Evolutionary conservation across 352 stramenopile genomes (phyloP).

Genomic region (Globisporangium paroecandrum): DNA sequence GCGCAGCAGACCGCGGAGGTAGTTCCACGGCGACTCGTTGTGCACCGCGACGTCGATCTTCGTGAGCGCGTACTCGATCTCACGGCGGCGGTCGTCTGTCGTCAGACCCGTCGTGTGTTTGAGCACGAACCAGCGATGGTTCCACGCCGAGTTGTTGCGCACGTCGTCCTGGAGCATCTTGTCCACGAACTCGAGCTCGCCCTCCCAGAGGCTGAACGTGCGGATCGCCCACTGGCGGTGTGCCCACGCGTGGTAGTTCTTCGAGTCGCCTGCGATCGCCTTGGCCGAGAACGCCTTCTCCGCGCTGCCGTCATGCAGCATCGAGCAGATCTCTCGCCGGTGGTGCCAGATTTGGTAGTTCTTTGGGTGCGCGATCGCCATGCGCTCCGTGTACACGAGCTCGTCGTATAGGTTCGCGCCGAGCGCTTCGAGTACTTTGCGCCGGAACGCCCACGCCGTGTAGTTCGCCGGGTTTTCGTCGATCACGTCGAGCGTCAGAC

Average conservation of each 20-base stretch:
- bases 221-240: conserved; percentile 95
- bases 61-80: conserved; percentile 72
- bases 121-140: conserved; percentile 86
- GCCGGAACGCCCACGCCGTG: conserved; percentile 96
- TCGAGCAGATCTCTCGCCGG: conserved; percentile 90
- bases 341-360: conserved; percentile 99
- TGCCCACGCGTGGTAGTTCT: conserved; percentile 99
- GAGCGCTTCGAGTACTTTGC: conserved; percentile 87
- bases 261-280: conserved; percentile 94
- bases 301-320: conserved; percentile 65
- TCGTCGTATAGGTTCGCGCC: conserved; percentile 56
- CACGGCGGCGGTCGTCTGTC: conserved; percentile 37
- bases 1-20: conserved; percentile 68
- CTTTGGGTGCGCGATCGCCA: conserved; percentile 95
- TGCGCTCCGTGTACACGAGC: conserved; percentile 71
- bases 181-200: conserved; percentile 91
- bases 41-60: conserved; percentile 71
- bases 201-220: conserved; percentile 86
- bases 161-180: conserved; percentile 89
- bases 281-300: conserved; percentile 92
- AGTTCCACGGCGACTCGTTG: conserved; percentile 93
- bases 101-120: conserved; percentile 45
- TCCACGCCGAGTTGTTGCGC: conserved; percentile 96
- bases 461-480: conserved; percentile 97
- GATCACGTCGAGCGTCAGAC: conserved; percentile 91